Evolutionary conservation across 768 basidiomycete species (phyloP).

Genomic region (Lanmaoa rubissima): DNA sequence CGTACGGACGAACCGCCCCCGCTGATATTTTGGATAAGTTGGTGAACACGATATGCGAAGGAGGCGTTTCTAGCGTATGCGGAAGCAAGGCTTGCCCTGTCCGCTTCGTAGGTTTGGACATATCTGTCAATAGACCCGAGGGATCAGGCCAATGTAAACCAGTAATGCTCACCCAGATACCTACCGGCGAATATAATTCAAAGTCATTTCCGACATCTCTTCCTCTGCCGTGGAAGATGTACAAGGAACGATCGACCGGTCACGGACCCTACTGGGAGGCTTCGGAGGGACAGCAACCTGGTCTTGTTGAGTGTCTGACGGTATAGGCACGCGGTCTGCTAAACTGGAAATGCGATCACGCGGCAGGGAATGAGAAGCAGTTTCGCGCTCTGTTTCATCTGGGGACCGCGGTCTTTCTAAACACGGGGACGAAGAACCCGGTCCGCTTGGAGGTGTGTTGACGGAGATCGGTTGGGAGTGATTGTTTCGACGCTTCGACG

Average conservation of each 20-base stretch:
- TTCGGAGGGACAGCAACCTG: not conserved
- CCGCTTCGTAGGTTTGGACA: constrained; percentile 31
- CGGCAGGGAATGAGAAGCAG: not conserved
- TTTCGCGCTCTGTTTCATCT: constrained; percentile 3
- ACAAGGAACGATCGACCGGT: not conserved
- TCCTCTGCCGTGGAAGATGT: constrained; percentile 17
- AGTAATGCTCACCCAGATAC: constrained; percentile 2
- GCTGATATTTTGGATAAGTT: not conserved
- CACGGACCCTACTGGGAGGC: not conserved
- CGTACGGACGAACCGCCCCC: not conserved
- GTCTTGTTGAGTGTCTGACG: not conserved
- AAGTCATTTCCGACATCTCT: constrained; percentile 29
- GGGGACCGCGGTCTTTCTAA: not conserved
- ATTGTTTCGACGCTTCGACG: constrained; percentile 7
- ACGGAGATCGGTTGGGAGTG: not conserved
- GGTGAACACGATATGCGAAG: constrained; percentile 30
- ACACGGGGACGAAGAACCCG: not conserved
- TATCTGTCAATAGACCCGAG: constrained; percentile 21
- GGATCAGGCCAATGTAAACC: constrained; percentile 1
- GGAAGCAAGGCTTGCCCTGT: constrained; percentile 33
- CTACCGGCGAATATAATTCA: constrained; percentile 31
- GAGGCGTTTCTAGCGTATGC: constrained; percentile 31
- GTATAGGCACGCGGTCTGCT: not conserved
- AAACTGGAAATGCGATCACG: not conserved
- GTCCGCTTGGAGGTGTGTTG: not conserved